Conservation (phyloP, 1,284 basidiomycete species). For the Cryptococcus sp. region DNA sequence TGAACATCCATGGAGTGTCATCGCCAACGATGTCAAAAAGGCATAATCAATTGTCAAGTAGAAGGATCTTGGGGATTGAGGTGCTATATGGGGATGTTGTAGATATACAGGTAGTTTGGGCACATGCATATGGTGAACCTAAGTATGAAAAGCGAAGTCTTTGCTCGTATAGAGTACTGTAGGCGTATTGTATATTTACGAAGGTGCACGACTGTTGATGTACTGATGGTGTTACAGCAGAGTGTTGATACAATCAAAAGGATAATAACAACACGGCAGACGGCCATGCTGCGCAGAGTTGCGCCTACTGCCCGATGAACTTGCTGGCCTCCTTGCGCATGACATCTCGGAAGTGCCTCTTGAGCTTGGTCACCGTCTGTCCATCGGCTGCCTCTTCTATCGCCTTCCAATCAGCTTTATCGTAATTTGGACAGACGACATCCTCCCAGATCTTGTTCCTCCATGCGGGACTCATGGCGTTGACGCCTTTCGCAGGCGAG, state of each 20-base stretch:
- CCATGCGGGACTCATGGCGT: conserved; percentile 1
- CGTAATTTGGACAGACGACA: conserved; percentile 17
- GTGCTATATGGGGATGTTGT: too few species aligned
- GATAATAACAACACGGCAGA: too few species aligned
- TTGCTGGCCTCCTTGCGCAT: conserved; percentile 35
- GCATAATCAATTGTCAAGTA: background rate
- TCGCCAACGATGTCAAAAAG: conserved; percentile 27
- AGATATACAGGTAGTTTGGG: too few species aligned
- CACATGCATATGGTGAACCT: too few species aligned
- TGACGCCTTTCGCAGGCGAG: background rate
- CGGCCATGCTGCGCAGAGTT: too few species aligned
- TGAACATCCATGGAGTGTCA: conserved; percentile 70
- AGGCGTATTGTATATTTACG: too few species aligned
- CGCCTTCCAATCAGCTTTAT: conserved; percentile 24
- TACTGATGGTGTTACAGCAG: too few species aligned
- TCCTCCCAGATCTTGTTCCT: conserved; percentile 17
- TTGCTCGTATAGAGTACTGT: too few species aligned
- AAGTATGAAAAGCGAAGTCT: too few species aligned
- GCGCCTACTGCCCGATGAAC: conserved; percentile 14
- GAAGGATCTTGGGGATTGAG: too few species aligned
- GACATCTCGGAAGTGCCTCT: conserved; percentile 36
- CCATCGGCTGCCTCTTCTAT: conserved; percentile 1
- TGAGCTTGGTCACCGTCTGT: conserved; percentile 25
- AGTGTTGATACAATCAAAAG: too few species aligned
- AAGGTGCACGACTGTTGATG: too few species aligned